Evolutionary conservation across 1,284 basidiomycete genomes (phyloP), one percentile per base, ranked within the genome.

Genomic region (Moesziomyces globuligerus): DNA sequence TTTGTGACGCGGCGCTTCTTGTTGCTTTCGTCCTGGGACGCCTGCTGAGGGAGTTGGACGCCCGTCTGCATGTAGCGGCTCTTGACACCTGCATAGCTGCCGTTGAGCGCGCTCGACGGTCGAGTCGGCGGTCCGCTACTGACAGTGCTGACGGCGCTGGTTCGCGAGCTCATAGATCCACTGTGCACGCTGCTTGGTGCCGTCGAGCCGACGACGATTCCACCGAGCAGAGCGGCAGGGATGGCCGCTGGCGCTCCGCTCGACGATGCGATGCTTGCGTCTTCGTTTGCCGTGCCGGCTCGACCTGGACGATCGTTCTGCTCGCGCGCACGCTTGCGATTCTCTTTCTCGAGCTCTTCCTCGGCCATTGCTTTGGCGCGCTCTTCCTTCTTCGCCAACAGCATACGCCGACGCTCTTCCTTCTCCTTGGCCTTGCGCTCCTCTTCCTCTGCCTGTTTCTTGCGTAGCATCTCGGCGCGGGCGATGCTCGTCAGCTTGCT

Each of bases 391-490:
- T 65, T 64, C 20, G 70, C 70, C 54, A 65, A 25, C 32, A 69
- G 56, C 56, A 70, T 48, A 39, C 57, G 53, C 46, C 58, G 64
- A 18, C 72, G 72, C 55, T 74, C 72, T 28, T 74, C 67, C 44
- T 66, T 64, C 48, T 74, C 71, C 42, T 64, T 74, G 20, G 52
- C 44, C 34, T 66, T 69, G 50, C 72, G 57, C 59, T 74, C 72
- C 32, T 70, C 72, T 34, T 74, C 72, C 32, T 74, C 72, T 13
- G 48, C 62, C 39, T 74, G 68, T 56, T 71, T 70, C 46, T 70
- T 66, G 38, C 72, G 67, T 26, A 67, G 59, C 56, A 68, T 43
- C 49, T 74, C 72, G 42, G 72, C 72, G 7, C 72, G 72, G 6
- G 68, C 60, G 21, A 74, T 56, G 24, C 67, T 70, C 23, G 50